These are phyloP conservation scores for Naganishia randhawae DNA, from an alignment of 768 basidiomycete genomes.

Conservation along the genomic window DNA sequence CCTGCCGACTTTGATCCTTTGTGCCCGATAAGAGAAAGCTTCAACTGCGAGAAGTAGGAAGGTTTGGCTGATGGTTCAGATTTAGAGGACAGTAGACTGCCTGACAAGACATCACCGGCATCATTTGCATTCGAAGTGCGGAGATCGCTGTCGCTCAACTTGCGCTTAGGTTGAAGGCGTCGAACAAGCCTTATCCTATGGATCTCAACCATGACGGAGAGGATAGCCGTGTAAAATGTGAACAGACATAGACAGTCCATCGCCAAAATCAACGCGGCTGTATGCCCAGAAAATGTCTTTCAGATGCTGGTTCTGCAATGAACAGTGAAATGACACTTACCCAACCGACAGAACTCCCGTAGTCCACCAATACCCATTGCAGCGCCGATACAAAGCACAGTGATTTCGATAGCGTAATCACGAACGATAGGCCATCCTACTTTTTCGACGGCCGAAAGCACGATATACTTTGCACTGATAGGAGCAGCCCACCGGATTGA, in stretches of 20 bases:
- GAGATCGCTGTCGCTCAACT: slow-evolving; percentile 2
- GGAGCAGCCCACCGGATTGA: slow-evolving; percentile 51
- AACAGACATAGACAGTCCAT: slow-evolving; percentile 84
- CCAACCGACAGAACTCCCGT: slow-evolving; percentile 70
- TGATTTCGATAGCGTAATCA: slow-evolving; percentile 89
- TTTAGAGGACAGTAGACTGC: slow-evolving; percentile 17
- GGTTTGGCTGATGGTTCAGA: slow-evolving; percentile 25
- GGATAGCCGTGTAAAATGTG: slow-evolving; percentile 81
- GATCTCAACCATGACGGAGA: slow-evolving; percentile 96
- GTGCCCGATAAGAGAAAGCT: slow-evolving; percentile 49
- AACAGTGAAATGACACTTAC: slow-evolving; percentile 56
- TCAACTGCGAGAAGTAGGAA: slow-evolving; percentile 47
- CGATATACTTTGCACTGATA: slow-evolving; percentile 71
- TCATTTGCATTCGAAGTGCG: slow-evolving; percentile 1
- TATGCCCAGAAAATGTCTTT: neutral
- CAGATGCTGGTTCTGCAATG: neutral
- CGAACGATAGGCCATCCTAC: slow-evolving; percentile 80
- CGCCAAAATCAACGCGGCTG: slow-evolving; percentile 75
- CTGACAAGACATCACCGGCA: neutral
- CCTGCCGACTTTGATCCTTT: slow-evolving; percentile 26
- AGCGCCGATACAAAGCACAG: slow-evolving; percentile 80
- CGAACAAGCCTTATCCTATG: slow-evolving; percentile 55
- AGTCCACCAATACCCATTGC: slow-evolving; percentile 81
- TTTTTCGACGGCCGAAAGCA: slow-evolving; percentile 73
- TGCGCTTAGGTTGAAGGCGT: slow-evolving; percentile 41